Evolutionary conservation across 2,329 filamentous ascomycete species (phyloP).

Genomic region (Meredithiella fracta): DNA sequence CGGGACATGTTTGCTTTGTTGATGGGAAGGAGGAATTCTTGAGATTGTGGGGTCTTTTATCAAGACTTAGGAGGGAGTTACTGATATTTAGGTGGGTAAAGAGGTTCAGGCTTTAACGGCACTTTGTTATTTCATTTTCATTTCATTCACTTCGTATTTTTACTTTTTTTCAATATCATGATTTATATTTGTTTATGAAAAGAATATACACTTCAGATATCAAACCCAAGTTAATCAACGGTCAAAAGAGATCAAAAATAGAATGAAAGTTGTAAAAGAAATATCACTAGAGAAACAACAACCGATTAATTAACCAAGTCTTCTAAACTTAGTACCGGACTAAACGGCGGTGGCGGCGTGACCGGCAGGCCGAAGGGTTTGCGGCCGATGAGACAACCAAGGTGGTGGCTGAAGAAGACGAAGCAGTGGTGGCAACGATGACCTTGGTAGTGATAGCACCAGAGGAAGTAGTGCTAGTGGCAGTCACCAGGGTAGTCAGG

Average conservation of each 20-base stretch:
- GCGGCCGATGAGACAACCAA: background rate
- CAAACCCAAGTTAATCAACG: background rate
- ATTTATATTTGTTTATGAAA: no score
- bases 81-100: background rate
- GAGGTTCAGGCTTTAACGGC: conserved; percentile 3
- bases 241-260: background rate
- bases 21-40: conserved; percentile 23
- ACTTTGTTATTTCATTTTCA: background rate
- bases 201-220: background rate
- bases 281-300: background rate
- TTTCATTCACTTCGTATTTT: background rate
- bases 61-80: conserved; percentile 2
- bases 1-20: conserved; percentile 25
- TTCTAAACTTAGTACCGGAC: no score
- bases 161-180: no score
- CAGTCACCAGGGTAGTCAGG: background rate
- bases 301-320: no score
- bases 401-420: background rate
- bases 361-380: background rate
- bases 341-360: background rate
- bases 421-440: background rate
- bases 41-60: conserved; percentile 18
- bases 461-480: no score
- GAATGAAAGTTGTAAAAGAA: background rate
- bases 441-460: background rate